Evolutionary conservation across 192 early-diverging fungal genomes (phyloP).

Genomic region (Coemansia reversa): DNA sequence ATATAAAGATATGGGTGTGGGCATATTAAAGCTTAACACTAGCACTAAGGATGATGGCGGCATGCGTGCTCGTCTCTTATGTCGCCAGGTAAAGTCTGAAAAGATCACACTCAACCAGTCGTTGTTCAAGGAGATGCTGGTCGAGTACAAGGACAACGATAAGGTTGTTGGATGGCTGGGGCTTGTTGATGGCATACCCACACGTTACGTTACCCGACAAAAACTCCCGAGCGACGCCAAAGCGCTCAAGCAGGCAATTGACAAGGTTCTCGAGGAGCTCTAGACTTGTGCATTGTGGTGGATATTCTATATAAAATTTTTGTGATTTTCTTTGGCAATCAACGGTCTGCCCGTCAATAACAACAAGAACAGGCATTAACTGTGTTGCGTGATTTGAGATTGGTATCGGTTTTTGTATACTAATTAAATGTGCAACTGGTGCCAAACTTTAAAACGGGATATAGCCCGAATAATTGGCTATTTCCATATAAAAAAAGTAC

Average conservation of each 20-base stretch:
- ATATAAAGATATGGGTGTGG: slow-evolving; percentile 50
- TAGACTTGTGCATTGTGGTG: neutral
- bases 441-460: too few species aligned
- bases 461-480: too few species aligned
- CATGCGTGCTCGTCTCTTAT: slow-evolving; percentile 41
- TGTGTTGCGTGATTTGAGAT: too few species aligned
- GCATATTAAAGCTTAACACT: slow-evolving; percentile 45
- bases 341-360: too few species aligned
- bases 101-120: slow-evolving; percentile 53
- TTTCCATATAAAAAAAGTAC: too few species aligned
- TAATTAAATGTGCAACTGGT: too few species aligned
- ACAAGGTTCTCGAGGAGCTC: slow-evolving; percentile 8
- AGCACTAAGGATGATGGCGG: slow-evolving; percentile 13
- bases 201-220: slow-evolving; percentile 38
- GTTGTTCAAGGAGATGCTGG: slow-evolving; percentile 48
- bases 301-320: neutral
- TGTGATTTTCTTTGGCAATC: too few species aligned
- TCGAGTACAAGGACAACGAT: slow-evolving; percentile 39
- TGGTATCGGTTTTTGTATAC: too few species aligned
- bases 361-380: too few species aligned
- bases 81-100: slow-evolving; percentile 50
- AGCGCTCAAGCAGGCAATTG: slow-evolving; percentile 4
- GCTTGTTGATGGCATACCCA: slow-evolving; percentile 33
- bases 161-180: slow-evolving; percentile 45
- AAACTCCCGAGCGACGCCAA: slow-evolving; percentile 10